Base-by-base conservation (phyloP, 257 asterid species). In the Solanum ahanhuiri region DNA sequence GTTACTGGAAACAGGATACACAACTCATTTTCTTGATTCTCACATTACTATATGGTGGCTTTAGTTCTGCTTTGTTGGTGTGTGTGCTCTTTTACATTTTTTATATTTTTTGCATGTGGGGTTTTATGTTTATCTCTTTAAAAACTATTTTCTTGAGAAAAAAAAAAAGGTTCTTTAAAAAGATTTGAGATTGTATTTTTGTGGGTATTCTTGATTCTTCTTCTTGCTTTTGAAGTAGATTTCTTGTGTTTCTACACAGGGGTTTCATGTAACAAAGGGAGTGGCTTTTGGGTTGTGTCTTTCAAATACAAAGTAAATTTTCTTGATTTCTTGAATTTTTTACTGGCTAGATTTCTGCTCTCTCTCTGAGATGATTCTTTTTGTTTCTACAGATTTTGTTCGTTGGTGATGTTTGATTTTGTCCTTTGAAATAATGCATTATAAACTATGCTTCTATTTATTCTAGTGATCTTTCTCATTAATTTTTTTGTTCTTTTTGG, bases 251-350 rank as follows among this genome's bases (percentile, higher is more conserved):
- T 72, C 77, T 88, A 86, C 89, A 39, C 85, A 63, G 75, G 43
- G 76, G 33, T 69, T 87, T 73, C 71, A 28, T 88, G 86, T 64
- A 86, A 91, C 94, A 90, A 85, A 93, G 93, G 86, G 93, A 92
- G 98, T 90, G 91, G 90, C 93, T 86, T 92, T 85, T 90, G 98
- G 98, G 93, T 90, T 90, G 31, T 91, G 96, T 94, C 92, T 87
- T 79, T 89, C 90, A 87, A 41, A 67, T 73, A 25, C 83, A 85
- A 41, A 39, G 75, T 67, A 67, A 67, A 31, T 15, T 84, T 83
- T 84, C 25, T 71, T 70, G 86, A 67, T 88, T 73, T 84, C 83
- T 85, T 22, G 41, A 25, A 75, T 54, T 86, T 31, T 41, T 81
- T 43, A 73, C 79, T 82, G 71, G 37, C 88, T 86, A 81, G 90